These are phyloP conservation scores for Abortiporus biennis DNA, from an alignment of 1,284 basidiomycete genomes.

Conservation along the genomic window DNA sequence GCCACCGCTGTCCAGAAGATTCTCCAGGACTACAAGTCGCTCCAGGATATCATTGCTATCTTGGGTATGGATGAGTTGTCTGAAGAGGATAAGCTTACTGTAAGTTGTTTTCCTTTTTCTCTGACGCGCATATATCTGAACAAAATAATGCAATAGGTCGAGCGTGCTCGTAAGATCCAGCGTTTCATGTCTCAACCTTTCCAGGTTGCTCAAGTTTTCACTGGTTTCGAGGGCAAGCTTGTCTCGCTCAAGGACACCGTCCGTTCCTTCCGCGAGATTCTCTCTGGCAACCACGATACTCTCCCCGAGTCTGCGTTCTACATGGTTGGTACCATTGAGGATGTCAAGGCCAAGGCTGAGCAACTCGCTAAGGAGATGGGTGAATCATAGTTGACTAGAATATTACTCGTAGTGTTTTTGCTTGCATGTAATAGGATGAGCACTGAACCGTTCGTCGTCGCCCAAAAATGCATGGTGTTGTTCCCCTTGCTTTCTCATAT, in stretches of 20 bases:
- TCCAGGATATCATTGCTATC: slow-evolving; percentile 96
- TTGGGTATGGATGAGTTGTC: slow-evolving; percentile 99
- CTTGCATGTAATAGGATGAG: too few relatives aligned
- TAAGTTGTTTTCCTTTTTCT: slow-evolving; percentile 32
- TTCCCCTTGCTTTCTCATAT: too few relatives aligned
- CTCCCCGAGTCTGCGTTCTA: slow-evolving; percentile 95
- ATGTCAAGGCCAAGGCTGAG: slow-evolving; percentile 95
- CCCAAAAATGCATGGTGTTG: too few relatives aligned
- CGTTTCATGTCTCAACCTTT: slow-evolving; percentile 99
- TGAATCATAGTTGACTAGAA: slow-evolving; percentile 28
- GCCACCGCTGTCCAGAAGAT: slow-evolving; percentile 97
- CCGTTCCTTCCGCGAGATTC: slow-evolving; percentile 94
- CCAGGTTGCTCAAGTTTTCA: slow-evolving; percentile 99
- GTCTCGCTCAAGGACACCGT: slow-evolving; percentile 91
- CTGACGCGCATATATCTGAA: background rate
- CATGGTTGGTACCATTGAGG: slow-evolving; percentile 92
- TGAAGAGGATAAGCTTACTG: slow-evolving; percentile 98
- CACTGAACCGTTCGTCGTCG: too few relatives aligned
- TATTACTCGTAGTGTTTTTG: too few relatives aligned
- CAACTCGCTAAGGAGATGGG: slow-evolving; percentile 91
- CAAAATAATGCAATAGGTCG: slow-evolving; percentile 44
- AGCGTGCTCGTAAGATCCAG: slow-evolving; percentile 87
- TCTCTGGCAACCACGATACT: slow-evolving; percentile 81
- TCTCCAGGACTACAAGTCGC: slow-evolving; percentile 99
- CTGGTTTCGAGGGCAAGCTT: slow-evolving; percentile 96